Base-by-base conservation (phyloP, 1,284 basidiomycete species). In the Sphagnurus paluster region DNA sequence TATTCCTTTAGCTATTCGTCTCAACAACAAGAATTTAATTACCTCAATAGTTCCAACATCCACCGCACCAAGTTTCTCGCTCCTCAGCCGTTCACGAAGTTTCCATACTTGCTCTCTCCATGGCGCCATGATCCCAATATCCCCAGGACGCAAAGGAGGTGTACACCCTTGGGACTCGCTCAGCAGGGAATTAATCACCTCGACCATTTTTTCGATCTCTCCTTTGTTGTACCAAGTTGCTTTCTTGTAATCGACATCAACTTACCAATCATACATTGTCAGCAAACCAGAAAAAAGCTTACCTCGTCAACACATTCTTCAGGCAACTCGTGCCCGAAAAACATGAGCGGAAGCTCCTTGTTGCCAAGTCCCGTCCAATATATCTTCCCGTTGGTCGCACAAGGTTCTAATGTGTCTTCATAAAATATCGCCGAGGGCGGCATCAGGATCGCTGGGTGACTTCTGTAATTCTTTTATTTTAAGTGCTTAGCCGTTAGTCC, bases 61-160 rank as follows among this genome's bases (percentile, higher is more conserved):
- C 11, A 76, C 71, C n/a, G 64, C 66, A 48, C 56, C 56, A 33
- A 72, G 56, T 26, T 58, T 59, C 30, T 67, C 68, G 46, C 67
- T 65, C 44, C 74, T 63, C 50, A 76, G 52, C 38, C 59, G 56
- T 44, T 72, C 69, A 53, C 74, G 67, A 21, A 75, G 55, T 49
- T 70, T 70, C 72, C 72, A 74, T 0, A 76, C 74, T 38, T 76
- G 74, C 45, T 72, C 71, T 43, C 74, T 66, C 67, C 72, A 76
- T 2, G 74, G 69, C 0, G 74, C 68, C 70, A 76, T 74, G 9
- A 76, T 65, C 0, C 72, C 71, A 44, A 76, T 72, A 35, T 75
- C 64, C 5, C 56, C 57, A 6, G 68, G 55, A 29, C 59, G 58
- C 8, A 75, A 56, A 2, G 63, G 65, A n/a, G 74, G 74, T 2